Conservation (phyloP, 495 filamentous ascomycete species). For the Umbilicaria muhlenbergii region DNA sequence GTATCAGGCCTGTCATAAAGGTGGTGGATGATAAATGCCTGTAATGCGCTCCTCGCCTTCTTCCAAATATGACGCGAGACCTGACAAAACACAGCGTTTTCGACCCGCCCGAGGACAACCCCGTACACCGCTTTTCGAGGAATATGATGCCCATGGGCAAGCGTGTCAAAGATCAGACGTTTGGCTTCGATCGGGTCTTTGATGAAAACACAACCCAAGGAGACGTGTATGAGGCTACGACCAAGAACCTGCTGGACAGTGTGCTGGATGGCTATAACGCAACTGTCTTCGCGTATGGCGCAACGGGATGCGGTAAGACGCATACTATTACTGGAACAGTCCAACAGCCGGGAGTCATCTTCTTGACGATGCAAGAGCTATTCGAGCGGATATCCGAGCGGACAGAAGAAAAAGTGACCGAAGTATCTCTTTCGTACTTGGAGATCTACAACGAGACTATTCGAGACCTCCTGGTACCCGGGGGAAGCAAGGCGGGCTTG, state of each 20-base stretch:
- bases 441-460: conserved; percentile 99
- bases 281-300: conserved; percentile 96
- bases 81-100: conserved; percentile 52
- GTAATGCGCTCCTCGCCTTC: conserved; percentile 36
- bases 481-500: conserved; percentile 70
- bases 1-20: conserved; percentile 82
- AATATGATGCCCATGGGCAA: conserved; percentile 75
- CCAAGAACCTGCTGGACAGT: conserved; percentile 74
- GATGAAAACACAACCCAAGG: conserved; percentile 88
- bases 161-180: conserved; percentile 93
- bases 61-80: background rate
- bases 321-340: conserved; percentile 94
- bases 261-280: conserved; percentile 97
- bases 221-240: conserved; percentile 94
- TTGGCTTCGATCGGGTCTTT: conserved; percentile 92
- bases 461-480: conserved; percentile 77
- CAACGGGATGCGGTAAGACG: conserved; percentile 95
- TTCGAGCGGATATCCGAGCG: conserved; percentile 89
- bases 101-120: conserved; percentile 92
- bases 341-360: conserved; percentile 94
- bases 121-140: conserved; percentile 78
- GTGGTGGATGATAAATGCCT: conserved; percentile 92
- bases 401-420: conserved; percentile 70
- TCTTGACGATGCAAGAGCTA: conserved; percentile 95
- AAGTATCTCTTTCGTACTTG: conserved; percentile 85